Base-by-base conservation (phyloP, 108 stramenopile genomes). In the Schizochytrium sp. region DNA sequence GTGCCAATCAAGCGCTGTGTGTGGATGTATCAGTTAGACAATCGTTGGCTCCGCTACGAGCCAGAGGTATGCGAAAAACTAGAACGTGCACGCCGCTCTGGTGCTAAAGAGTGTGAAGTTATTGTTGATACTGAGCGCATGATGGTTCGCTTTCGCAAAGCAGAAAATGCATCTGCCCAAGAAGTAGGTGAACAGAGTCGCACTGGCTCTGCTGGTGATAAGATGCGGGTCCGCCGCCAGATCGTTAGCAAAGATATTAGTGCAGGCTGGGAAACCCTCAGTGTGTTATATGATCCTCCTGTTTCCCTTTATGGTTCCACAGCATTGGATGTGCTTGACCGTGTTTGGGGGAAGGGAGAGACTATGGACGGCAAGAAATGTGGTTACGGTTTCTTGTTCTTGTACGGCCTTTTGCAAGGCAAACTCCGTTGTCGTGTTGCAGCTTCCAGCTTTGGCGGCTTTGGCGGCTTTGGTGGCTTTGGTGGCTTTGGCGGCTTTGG, bases 381-480 rank as follows among this genome's bases (percentile, higher is more conserved):
- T 57, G 90, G 90, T 44, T 64, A 87, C 69, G 90, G 90, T 46
- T 90, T 90, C 88, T 17, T 90, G 10, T 88, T 90, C 4, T 53
- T 90, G 61, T 90, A 90, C 88, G 58, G 46, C 69, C 69, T 90
- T 5, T 42, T 90, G 53, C 87, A 87, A 40, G 90, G 90, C 57
- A 47, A 72, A 7, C 57, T 64, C 17, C 61, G 87, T 41, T 90
- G 87, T 61, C 50, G 61, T 4, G 53, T 90, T 72, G 46, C 19
- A 41, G 50, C 40, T 10, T 69, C n/a, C 61, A 17, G 61, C 55
- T 28, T 28, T 28, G 28, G 28, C 5, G 64, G 64, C 12, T 69
- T 69, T 2, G 64, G 64, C 64, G 64, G 64, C 64, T 69, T 69
- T 69, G 64, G 64, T n/a, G 64, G 64, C 0, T 69, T 69, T 69